Evolutionary conservation across 768 basidiomycete genomes (phyloP).

Genomic region (Mycena pura): DNA sequence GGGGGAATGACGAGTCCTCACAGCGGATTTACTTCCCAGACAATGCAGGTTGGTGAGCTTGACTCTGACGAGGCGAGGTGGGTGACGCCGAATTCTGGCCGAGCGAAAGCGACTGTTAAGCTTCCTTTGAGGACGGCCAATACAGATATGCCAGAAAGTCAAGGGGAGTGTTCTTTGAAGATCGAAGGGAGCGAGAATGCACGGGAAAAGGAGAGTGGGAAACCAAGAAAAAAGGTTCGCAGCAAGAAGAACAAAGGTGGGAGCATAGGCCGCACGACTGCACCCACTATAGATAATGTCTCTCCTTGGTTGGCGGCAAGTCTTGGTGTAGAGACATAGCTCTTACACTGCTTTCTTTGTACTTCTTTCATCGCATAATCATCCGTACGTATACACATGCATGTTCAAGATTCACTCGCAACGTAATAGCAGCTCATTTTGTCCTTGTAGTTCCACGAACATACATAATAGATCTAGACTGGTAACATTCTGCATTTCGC

Average conservation of each 20-base stretch:
- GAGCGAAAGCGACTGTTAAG: slow-evolving; percentile 19
- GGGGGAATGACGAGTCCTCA: slow-evolving; percentile 8
- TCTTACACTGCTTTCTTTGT: slow-evolving; percentile 11
- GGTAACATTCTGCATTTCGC: too few relatives aligned
- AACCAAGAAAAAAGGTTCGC: slow-evolving; percentile 20
- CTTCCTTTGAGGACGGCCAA: slow-evolving; percentile 16
- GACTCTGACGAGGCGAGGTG: slow-evolving; percentile 15
- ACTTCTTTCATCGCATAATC: slow-evolving; percentile 11
- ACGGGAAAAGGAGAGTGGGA: slow-evolving; percentile 27
- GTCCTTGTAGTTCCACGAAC: not conserved
- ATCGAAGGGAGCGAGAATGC: slow-evolving; percentile 16
- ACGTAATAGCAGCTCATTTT: slow-evolving; percentile 15
- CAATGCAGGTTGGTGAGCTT: not conserved
- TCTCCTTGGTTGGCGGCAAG: slow-evolving; percentile 27
- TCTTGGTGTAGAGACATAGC: slow-evolving; percentile 19
- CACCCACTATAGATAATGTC: not conserved
- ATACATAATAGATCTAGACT: too few relatives aligned
- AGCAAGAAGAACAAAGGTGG: slow-evolving; percentile 14
- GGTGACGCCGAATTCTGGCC: not conserved
- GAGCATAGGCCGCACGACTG: not conserved
- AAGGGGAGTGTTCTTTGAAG: slow-evolving; percentile 12
- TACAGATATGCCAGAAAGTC: slow-evolving; percentile 9
- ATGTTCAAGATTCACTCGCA: slow-evolving; percentile 18
- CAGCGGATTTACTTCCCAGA: slow-evolving; percentile 13
- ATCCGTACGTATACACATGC: slow-evolving; percentile 8